Evolutionary conservation across 2,329 filamentous ascomycete species (phyloP).

Genomic region (Diaporthe velutina): DNA sequence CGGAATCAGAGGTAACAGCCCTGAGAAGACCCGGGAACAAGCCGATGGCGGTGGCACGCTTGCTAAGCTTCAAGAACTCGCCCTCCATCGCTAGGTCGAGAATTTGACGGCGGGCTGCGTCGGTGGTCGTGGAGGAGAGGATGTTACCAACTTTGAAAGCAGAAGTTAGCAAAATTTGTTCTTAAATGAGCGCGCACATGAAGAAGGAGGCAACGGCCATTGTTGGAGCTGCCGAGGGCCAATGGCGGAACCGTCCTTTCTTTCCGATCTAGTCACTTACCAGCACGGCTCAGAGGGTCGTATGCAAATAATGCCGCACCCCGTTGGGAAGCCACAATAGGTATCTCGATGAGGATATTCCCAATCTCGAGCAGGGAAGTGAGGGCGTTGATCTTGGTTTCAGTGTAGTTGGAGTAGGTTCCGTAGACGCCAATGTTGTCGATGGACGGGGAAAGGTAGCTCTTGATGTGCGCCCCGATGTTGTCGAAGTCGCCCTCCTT

Average conservation of each 20-base stretch:
- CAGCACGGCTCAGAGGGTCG: conserved; percentile 20
- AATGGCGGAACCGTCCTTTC: too few species aligned
- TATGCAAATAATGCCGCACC: not conserved
- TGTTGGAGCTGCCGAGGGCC: too few species aligned
- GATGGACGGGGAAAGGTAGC: not conserved
- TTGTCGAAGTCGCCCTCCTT: not conserved
- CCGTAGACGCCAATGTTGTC: conserved; percentile 18
- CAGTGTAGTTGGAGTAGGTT: not conserved
- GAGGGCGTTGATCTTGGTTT: conserved; percentile 23
- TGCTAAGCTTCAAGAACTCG: not conserved
- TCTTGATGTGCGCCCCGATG: not conserved
- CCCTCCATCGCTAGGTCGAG: not conserved
- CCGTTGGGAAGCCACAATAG: not conserved
- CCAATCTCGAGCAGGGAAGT: not conserved
- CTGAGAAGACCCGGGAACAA: not conserved
- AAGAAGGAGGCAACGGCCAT: too few species aligned
- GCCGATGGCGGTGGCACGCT: not conserved
- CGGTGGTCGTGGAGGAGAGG: not conserved
- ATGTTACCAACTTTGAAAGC: conserved; percentile 16
- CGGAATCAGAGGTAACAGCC: not conserved
- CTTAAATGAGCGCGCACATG: accelerated
- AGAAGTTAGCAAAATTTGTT: not conserved
- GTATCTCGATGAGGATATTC: not conserved
- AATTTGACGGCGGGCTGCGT: not conserved
- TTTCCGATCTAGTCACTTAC: not conserved